phyloP scores from a whole-genome alignment of 306 rosid genomes.

The Cicer yamashitae region DNA sequence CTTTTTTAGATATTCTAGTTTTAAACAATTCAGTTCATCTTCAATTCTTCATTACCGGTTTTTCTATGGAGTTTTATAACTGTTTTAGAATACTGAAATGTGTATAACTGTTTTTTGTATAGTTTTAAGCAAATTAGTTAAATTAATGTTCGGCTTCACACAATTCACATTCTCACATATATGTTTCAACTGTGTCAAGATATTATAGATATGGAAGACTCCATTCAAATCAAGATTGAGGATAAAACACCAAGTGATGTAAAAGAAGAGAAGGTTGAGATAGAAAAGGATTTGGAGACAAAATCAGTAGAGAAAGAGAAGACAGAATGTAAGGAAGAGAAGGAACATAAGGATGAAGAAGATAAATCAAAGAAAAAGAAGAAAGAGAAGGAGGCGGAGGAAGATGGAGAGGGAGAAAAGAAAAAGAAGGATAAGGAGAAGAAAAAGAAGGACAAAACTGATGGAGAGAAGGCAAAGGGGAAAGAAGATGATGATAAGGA shows the following conservation, averaged over 20 bases:
- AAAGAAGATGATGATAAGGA: neutral
- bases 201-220: conserved; percentile 58
- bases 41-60: neutral
- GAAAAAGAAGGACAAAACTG: conserved; percentile 4
- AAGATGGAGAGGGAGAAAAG: neutral
- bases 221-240: conserved; percentile 47
- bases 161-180: neutral
- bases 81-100: too few species aligned
- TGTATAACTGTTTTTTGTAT: too few species aligned
- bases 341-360: conserved; percentile 47
- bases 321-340: conserved; percentile 41
- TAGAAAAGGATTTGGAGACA: conserved; percentile 53
- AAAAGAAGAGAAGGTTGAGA: conserved; percentile 49
- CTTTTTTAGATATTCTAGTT: neutral
- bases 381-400: neutral
- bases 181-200: conserved; percentile 33
- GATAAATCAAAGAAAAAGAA: neutral
- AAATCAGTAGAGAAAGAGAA: conserved; percentile 50
- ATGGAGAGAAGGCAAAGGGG: neutral
- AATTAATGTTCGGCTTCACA: conserved; percentile 28
- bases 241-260: conserved; percentile 43
- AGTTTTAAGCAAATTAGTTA: neutral
- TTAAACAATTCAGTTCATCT: neutral
- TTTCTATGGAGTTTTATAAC: too few species aligned
- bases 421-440: neutral